A percentile compares a stretch with the other conserved stretches of the same genome.
These are phyloP conservation scores for Colletotrichum liaoningense DNA, from an alignment of 2,329 filamentous ascomycete species.

Conservation along the genomic window DNA sequence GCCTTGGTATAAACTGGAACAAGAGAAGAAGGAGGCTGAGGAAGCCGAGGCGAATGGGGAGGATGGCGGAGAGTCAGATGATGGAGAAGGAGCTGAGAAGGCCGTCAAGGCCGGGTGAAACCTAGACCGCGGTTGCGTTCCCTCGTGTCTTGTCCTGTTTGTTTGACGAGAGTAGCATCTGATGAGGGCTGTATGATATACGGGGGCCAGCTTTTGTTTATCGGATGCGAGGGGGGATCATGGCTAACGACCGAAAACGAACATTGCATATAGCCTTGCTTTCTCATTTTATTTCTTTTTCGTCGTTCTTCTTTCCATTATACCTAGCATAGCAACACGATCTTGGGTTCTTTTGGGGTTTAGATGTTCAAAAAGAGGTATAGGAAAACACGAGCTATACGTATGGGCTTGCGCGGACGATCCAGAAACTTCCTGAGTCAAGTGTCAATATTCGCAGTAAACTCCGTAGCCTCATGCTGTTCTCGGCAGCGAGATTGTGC, in stretches of 20 bases:
- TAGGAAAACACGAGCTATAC: background rate
- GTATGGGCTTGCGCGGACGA: background rate
- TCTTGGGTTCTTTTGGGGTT: background rate
- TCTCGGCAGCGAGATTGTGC: no score
- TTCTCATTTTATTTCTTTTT: background rate
- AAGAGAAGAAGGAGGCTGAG: background rate
- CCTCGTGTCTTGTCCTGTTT: background rate
- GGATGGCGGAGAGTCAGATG: background rate
- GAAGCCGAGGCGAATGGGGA: background rate
- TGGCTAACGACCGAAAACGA: background rate
- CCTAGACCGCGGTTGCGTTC: background rate
- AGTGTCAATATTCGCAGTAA: background rate
- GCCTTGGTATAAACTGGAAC: conserved; percentile 25
- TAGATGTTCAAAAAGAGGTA: background rate
- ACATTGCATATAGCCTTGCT: background rate
- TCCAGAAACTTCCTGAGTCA: background rate
- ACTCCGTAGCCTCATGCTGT: background rate
- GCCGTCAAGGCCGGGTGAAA: background rate
- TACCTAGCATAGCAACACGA: background rate
- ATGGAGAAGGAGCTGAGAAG: background rate
- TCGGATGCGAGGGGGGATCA: background rate
- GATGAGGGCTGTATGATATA: background rate
- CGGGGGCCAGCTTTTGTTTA: background rate
- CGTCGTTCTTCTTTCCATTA: background rate
- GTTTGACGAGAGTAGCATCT: background rate